Base-by-base conservation (phyloP, 805 yeast genomes). In the Priceomyces haplophilus region DNA sequence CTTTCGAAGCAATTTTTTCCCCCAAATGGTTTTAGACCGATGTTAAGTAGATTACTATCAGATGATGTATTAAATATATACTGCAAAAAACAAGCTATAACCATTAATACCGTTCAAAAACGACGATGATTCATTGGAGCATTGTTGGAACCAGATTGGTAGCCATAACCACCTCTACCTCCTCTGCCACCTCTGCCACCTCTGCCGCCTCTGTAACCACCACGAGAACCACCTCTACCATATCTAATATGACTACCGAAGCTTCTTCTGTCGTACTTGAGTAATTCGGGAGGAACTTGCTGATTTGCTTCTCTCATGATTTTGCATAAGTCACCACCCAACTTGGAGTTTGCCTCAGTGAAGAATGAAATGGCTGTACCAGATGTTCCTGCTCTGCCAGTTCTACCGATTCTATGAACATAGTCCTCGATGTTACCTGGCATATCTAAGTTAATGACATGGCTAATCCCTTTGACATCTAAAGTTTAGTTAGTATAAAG, bases 401-500 rank as follows among this genome's bases (percentile, higher is more conserved):
- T 90, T 81, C 97, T 90, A 69, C 99, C 99, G 62, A 91, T 93
- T 75, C 99, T 83, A 69, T 91, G 99, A 50, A 91, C 97, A 67
- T 91, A 91, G 74, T 93, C 98, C 77, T 93, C 99, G 63, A 90
- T 88, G 73, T 91, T 91, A 69, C 88, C 89, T 62, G 99, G 98
- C 90, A 91, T 91, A 69, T 91, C 98, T 62, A 79, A 88, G 82
- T 93, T 93, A 65, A 93, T 78, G 48, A 93, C 99, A 59, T 75
- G 82, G 56, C 90, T 85, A 65, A 93, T 88, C 67, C 97, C 99
- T 78, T 93, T 93, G 70, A 93, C 99, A 74, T 93, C 99, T 90
- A 67, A 42, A 58, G 13, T 30, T 23, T 40, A 44, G 41, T 37
- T 43, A 43, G 42, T 44, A 38, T 15, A 21, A 23, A 23, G 31